Conservation (phyloP, 2,329 filamentous ascomycete genomes). For the Cordyceps tenuipes region DNA sequence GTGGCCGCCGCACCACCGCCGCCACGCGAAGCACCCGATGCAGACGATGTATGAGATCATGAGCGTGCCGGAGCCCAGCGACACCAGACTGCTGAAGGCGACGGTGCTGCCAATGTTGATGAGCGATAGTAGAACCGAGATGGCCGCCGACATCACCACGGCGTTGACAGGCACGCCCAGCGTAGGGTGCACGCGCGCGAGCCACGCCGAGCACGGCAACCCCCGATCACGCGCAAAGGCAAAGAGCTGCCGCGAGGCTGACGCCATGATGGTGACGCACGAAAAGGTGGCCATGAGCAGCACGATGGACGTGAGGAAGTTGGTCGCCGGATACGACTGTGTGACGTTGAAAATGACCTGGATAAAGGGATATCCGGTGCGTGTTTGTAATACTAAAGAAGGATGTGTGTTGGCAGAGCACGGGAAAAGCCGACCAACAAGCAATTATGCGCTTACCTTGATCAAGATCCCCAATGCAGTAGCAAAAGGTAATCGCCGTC, state of each 20-base stretch:
- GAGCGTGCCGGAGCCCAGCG: slow-evolving; percentile 39
- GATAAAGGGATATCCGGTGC: slow-evolving; percentile 20
- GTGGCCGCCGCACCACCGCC: slow-evolving; percentile 22
- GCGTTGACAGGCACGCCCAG: slow-evolving; percentile 56
- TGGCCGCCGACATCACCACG: slow-evolving; percentile 35
- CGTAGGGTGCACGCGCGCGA: slow-evolving; percentile 47
- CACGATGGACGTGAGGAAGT: slow-evolving; percentile 16
- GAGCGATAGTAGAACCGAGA: slow-evolving; percentile 35
- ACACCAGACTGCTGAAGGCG: slow-evolving; percentile 46
- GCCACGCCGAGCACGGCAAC: slow-evolving; percentile 43
- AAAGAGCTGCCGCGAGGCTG: slow-evolving; percentile 19
- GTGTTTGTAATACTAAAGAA: slow-evolving; percentile 5
- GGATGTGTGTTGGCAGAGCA: background rate
- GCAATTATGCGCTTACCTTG: background rate
- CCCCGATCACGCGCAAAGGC: slow-evolving; percentile 34
- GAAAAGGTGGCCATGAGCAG: slow-evolving; percentile 16
- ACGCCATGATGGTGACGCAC: slow-evolving; percentile 18
- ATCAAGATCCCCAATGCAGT: slow-evolving; percentile 24
- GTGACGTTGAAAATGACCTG: slow-evolving; percentile 19
- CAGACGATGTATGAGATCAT: slow-evolving; percentile 44
- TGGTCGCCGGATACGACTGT: slow-evolving; percentile 13
- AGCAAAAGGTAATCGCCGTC: slow-evolving; percentile 28
- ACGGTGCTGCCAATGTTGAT: slow-evolving; percentile 43
- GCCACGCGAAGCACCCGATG: slow-evolving; percentile 33
- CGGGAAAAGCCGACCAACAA: background rate